phyloP scores from a whole-genome alignment of 495 filamentous ascomycete species.

The Sabuloglossum arenarium region DNA sequence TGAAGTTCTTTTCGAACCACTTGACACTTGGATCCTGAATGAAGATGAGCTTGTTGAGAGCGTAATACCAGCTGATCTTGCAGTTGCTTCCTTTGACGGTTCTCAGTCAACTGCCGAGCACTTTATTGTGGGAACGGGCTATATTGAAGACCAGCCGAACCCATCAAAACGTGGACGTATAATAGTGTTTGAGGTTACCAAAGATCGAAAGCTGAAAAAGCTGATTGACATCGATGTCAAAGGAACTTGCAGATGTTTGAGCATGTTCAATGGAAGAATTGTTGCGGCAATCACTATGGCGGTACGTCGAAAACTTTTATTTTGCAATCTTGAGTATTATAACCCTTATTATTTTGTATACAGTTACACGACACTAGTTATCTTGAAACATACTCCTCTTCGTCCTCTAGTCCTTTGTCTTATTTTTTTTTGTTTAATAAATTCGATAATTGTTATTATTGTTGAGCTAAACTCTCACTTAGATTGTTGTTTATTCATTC shows the following conservation, averaged over 20 bases:
- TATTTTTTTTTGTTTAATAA: background rate
- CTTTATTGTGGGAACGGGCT: conserved; percentile 77
- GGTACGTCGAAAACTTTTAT: conserved; percentile 23
- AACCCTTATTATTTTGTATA: background rate
- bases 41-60: conserved; percentile 65
- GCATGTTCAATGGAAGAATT: conserved; percentile 53
- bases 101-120: conserved; percentile 38
- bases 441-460: background rate
- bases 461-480: background rate
- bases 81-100: conserved; percentile 8
- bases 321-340: background rate
- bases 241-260: conserved; percentile 61
- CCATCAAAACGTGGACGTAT: conserved; percentile 50
- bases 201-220: conserved; percentile 45
- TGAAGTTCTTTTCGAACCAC: conserved; percentile 32
- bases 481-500: conserved; percentile 23
- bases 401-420: background rate
- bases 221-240: conserved; percentile 40
- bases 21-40: conserved; percentile 30
- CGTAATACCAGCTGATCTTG: conserved; percentile 59
- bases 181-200: conserved; percentile 62
- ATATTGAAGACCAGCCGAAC: conserved; percentile 35
- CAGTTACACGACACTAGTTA: too few relatives aligned
- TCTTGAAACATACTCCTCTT: background rate
- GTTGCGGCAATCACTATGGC: conserved; percentile 75